Percentiles rank a stretch among this genome's conserved stretches.
These are phyloP conservation scores for Penicillium bovifimosum DNA, from an alignment of 495 filamentous ascomycete species.

Conservation along the genomic window DNA sequence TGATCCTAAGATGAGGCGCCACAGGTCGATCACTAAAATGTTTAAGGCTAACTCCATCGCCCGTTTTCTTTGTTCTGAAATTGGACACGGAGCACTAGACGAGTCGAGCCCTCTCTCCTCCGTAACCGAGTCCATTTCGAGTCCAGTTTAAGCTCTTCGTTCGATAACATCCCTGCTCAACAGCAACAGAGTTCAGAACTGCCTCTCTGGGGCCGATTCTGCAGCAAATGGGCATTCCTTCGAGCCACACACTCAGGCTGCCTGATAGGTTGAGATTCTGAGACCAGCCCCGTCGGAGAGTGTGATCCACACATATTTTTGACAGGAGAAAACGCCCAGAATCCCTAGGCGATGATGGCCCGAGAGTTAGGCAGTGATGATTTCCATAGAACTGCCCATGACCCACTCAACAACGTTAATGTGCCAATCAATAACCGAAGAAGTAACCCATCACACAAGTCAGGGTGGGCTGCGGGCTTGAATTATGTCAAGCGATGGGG, in stretches of 20 bases:
- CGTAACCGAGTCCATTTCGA: background rate
- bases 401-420: background rate
- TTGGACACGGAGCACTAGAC: slow-evolving; percentile 4
- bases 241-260: slow-evolving; percentile 13
- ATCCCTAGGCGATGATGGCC: background rate
- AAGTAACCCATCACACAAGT: background rate
- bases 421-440: background rate
- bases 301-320: slow-evolving; percentile 2
- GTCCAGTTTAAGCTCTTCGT: background rate
- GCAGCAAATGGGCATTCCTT: slow-evolving; percentile 9
- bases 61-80: slow-evolving; percentile 7
- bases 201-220: background rate
- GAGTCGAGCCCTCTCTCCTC: background rate
- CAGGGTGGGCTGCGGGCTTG: background rate
- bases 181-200: background rate
- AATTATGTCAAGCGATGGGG: slow-evolving; percentile 14
- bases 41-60: slow-evolving; percentile 22
- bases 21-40: slow-evolving; percentile 23
- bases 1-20: slow-evolving; percentile 18
- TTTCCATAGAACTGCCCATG: background rate
- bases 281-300: background rate
- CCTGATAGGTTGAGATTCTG: slow-evolving; percentile 7
- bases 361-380: background rate
- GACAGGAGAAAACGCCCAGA: slow-evolving; percentile 8
- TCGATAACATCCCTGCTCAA: background rate